Base-by-base conservation (phyloP, 2,329 filamentous ascomycete species). In the Nemania abortiva region DNA sequence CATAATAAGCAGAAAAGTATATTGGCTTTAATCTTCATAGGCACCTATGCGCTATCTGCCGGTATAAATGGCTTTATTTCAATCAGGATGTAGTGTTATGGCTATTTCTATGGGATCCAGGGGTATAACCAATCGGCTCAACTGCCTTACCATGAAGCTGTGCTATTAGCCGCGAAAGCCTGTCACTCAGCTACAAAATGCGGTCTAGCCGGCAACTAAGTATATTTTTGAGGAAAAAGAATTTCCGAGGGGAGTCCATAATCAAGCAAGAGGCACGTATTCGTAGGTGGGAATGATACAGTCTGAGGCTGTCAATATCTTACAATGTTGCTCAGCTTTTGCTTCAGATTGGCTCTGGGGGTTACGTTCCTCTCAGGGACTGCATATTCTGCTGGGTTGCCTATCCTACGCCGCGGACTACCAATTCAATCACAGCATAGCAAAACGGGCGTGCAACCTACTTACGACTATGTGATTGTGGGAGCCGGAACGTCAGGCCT, bases 381-480 rank as follows among this genome's bases (percentile, higher is more conserved):
- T 13, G 37, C 6, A 24, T n/a, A 49, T 9, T 54, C 58, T 18
- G 27, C 42, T 6, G n/a, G 13, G 24, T 1, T 49, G 5, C 39
- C 65, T 34, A 58, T 61, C 4, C 45, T 31, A 7, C 31, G 4
- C 22, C 27, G 18, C 20, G 11, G 22, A 11, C 24, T 39, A 13
- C 24, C n/a, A 4, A 11, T 27, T 37, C 56, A 52, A 57, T 42
- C 29, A 18, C 10, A 6, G 13, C 9, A 66, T 50, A 15, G 37
- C 18, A 37, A 4, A 18, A 34, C 58, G 0, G 34, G 2, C 1
- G 18, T 67, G 18, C 58, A 22, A 24, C 34, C 60, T 22, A 74
- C 74, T 0, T 77, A 77, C 27, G 76, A 77, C 63, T 77, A 77
- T 68, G 73, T 77, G 15, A 71, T 77, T 20, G 65, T 77, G 9